phyloP scores from a whole-genome alignment of 2,329 filamentous ascomycete species.

The Gaeumannomyces sp. region DNA sequence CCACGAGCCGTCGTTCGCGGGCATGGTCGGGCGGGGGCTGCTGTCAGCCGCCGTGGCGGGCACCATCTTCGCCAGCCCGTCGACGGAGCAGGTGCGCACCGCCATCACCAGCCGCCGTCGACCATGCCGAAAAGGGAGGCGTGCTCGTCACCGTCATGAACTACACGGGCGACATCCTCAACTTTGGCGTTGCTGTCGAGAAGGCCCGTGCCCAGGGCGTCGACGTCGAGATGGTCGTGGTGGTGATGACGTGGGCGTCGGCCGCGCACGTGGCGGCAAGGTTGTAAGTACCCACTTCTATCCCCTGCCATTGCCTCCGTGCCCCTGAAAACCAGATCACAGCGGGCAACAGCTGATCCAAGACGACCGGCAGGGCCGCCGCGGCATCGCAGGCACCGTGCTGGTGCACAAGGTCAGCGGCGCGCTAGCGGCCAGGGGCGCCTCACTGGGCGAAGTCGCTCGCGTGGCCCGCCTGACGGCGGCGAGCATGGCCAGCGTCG shows the following conservation, averaged over 20 bases:
- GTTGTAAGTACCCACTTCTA: slow-evolving; percentile 37
- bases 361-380: slow-evolving; percentile 46
- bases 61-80: slow-evolving; percentile 73
- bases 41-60: slow-evolving; percentile 78
- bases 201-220: slow-evolving; percentile 78
- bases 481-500: slow-evolving; percentile 76
- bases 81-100: slow-evolving; percentile 71
- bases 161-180: slow-evolving; percentile 83
- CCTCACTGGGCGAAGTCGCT: slow-evolving; percentile 62
- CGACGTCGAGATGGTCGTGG: slow-evolving; percentile 80
- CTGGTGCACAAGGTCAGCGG: slow-evolving; percentile 87
- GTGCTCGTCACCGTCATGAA: slow-evolving; percentile 94
- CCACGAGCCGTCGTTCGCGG: slow-evolving; percentile 83
- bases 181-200: slow-evolving; percentile 90
- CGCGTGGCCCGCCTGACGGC: slow-evolving; percentile 65
- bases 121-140: slow-evolving; percentile 47
- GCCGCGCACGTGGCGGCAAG: slow-evolving; percentile 75
- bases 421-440: slow-evolving; percentile 69
- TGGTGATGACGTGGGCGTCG: slow-evolving; percentile 92
- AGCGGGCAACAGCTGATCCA: not conserved
- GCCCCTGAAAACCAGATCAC: too few relatives aligned
- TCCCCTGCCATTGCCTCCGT: too few relatives aligned
- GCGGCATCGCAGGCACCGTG: slow-evolving; percentile 87
- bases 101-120: slow-evolving; percentile 69
- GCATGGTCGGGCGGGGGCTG: slow-evolving; percentile 76